These are phyloP conservation scores for Silene vulgaris DNA, from an alignment of 179 eudicot genomes.

Conservation along the genomic window DNA sequence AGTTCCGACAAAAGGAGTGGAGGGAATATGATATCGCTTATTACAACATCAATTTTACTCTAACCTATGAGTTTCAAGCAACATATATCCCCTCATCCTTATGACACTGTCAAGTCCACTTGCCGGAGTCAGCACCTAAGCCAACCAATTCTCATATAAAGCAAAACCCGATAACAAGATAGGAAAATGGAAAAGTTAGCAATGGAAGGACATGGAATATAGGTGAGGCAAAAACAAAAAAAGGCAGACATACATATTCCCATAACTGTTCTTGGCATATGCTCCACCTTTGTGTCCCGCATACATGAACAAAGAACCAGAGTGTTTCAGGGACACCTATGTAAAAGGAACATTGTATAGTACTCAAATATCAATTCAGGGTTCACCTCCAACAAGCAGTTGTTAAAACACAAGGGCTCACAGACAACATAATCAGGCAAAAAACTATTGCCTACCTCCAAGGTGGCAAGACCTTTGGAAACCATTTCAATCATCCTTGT, in stretches of 20 bases:
- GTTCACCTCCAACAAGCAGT: background rate
- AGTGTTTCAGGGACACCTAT: constrained; percentile 94
- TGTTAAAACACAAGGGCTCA: constrained; percentile 2
- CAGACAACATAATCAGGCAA: background rate
- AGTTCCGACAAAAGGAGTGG: background rate
- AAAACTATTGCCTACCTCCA: constrained; percentile 55
- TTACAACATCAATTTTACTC: background rate
- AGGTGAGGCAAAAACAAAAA: background rate
- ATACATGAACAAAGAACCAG: constrained; percentile 99
- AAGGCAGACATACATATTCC: constrained; percentile 58
- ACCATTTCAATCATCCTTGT: constrained; percentile 89
- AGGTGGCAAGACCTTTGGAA: constrained; percentile 68
- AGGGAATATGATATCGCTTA: background rate
- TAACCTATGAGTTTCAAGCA: background rate
- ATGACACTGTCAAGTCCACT: background rate
- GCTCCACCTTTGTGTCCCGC: constrained; percentile 99
- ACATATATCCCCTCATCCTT: background rate
- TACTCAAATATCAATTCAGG: background rate
- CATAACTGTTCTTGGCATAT: constrained; percentile 93
- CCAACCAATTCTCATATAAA: background rate
- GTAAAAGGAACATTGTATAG: constrained; percentile 6
- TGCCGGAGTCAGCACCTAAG: background rate
- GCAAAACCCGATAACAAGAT: background rate
- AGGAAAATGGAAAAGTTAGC: background rate
- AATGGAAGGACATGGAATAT: background rate